A percentile compares a stretch with the other conserved stretches of the same genome.
phyloP scores from a whole-genome alignment of 345 rosid genomes.

The Lepidium aucheri region DNA sequence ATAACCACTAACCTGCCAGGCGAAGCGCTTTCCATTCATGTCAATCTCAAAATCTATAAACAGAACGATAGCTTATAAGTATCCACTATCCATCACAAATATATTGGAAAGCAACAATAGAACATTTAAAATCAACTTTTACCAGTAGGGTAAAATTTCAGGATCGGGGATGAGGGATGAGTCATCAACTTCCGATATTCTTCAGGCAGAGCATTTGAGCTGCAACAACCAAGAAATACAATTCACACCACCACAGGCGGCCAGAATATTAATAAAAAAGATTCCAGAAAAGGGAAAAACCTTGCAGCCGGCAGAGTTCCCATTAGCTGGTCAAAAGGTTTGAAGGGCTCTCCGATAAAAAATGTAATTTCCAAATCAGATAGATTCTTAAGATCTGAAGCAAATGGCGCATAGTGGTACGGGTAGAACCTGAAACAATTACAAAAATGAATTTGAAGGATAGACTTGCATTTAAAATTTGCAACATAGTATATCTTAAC shows the following conservation, averaged over 20 bases:
- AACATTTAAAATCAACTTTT: not conserved
- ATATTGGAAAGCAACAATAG: not conserved
- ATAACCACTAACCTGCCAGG: slow-evolving; percentile 76
- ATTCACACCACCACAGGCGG: slow-evolving; percentile 3
- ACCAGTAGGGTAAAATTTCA: slow-evolving; percentile 80
- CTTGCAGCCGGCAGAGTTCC: slow-evolving; percentile 97
- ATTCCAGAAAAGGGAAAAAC: slow-evolving; percentile 25
- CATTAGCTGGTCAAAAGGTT: slow-evolving; percentile 98
- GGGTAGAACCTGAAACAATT: slow-evolving; percentile 85
- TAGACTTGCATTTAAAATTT: not conserved
- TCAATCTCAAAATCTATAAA: slow-evolving; percentile 86
- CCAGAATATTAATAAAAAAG: not conserved
- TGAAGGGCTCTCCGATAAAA: slow-evolving; percentile 85
- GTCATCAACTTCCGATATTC: slow-evolving; percentile 74
- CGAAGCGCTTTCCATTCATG: slow-evolving; percentile 96
- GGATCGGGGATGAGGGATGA: slow-evolving; percentile 72
- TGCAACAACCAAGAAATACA: slow-evolving; percentile 32
- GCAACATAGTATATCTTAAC: not conserved
- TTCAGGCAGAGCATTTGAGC: slow-evolving; percentile 84
- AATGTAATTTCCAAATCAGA: slow-evolving; percentile 77
- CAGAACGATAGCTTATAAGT: slow-evolving; percentile 5
- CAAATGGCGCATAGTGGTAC: slow-evolving; percentile 98
- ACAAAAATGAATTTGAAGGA: not conserved
- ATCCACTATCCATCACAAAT: not conserved
- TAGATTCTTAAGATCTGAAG: slow-evolving; percentile 85